A percentile compares a stretch with the other conserved stretches of the same genome.
Conservation (phyloP, 352 stramenopile genomes). For the Globisporangium yorkense region DNA sequence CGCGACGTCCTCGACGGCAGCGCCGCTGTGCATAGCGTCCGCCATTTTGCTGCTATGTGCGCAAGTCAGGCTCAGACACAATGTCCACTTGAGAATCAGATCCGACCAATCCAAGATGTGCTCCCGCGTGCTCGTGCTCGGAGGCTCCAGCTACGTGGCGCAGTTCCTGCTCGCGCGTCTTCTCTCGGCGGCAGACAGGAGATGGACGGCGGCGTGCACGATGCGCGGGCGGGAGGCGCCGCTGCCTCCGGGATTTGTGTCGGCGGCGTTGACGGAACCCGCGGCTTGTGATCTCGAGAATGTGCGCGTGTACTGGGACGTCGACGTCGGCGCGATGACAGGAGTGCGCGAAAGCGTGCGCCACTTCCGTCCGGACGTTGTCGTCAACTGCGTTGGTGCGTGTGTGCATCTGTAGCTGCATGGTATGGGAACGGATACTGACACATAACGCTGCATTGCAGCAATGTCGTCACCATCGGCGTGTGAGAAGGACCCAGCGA, state of each 20-base stretch:
- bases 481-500: slow-evolving; percentile 44
- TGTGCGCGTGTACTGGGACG: slow-evolving; percentile 37
- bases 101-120: neutral
- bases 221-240: slow-evolving; percentile 13
- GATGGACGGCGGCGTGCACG: slow-evolving; percentile 30
- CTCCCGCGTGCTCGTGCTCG: slow-evolving; percentile 43
- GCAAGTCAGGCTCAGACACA: neutral
- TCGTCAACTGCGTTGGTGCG: slow-evolving; percentile 59
- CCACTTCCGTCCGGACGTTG: slow-evolving; percentile 29
- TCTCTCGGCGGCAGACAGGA: slow-evolving; percentile 1
- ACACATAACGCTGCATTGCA: slow-evolving; percentile 10
- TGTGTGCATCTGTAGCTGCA: neutral
- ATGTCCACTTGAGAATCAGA: neutral
- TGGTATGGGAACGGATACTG: neutral
- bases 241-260: slow-evolving; percentile 25
- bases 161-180: slow-evolving; percentile 45
- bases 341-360: slow-evolving; percentile 26
- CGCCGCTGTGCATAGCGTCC: slow-evolving; percentile 1
- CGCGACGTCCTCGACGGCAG: slow-evolving; percentile 1
- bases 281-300: neutral
- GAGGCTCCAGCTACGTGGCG: slow-evolving; percentile 57
- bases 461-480: slow-evolving; percentile 49
- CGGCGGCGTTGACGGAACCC: neutral
- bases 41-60: slow-evolving; percentile 7
- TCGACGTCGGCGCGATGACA: slow-evolving; percentile 28